Base-by-base conservation (phyloP, 2,329 filamentous ascomycete genomes). In the Alternaria ventricosa region DNA sequence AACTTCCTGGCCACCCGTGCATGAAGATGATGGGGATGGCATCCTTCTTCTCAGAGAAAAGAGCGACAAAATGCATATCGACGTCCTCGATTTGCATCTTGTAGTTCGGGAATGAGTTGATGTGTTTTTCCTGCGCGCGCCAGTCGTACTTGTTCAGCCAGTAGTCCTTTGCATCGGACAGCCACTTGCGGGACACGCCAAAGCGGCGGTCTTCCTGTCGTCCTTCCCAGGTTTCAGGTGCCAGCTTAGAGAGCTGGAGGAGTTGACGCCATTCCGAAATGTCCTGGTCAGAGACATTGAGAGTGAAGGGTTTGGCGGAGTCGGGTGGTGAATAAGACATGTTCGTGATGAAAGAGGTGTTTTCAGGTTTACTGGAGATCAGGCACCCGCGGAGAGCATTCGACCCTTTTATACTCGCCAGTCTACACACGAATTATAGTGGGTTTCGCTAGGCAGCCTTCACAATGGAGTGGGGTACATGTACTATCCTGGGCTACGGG, bases 1-100 rank as follows among this genome's bases (percentile, higher is more conserved):
- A 86, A 9, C 81, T 83, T 9, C 78, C 78, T 0, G 87, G 87
- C 86, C 86, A 89, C 28, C 87, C 87, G 67, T 89, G 87, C 60
- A 87, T 72, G 55, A 87, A 81, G 4, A 85, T 64, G 15, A 89
- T 71, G 0, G 87, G 87, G 7, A 85, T 78, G 0, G 87, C 87
- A 65, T 86, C 82, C 4, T 78, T 66, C 30, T 83, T 85, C 59
- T 82, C 71, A 0, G 87, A 88, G 60, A 89, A 89, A 1, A 89
- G 75, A 0, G 80, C 87, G 1, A 84, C 71, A 67, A 89, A 89
- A 67, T 89, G 87, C 36, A 89, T 75, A 12, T 81, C 75, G 47
- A 84, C 74, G 15, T 75, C 73, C 30, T 83, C 78, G 57, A 87
- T 79, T 8, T 79, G 69, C 15, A 81, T 79, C 4, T 76, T 84